Evolutionary conservation across 345 rosid genomes (phyloP).

Genomic region (Euphorbia peplus): DNA sequence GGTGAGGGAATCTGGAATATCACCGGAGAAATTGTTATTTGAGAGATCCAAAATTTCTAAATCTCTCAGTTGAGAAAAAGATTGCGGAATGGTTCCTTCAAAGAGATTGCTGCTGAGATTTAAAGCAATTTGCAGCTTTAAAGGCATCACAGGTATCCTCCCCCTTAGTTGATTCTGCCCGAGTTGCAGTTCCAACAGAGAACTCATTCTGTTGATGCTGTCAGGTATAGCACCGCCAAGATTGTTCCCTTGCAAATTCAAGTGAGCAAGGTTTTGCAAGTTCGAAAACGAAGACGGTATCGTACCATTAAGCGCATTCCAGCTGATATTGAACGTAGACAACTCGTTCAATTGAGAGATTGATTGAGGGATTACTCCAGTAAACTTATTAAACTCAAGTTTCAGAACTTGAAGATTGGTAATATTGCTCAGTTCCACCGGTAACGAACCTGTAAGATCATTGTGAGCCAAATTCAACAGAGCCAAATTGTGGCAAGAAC

Average conservation of each 20-base stretch:
- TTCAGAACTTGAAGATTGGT: slow-evolving; percentile 48
- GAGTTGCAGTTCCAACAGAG: slow-evolving; percentile 67
- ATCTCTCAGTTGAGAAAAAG: slow-evolving; percentile 29
- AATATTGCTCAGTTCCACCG: slow-evolving; percentile 42
- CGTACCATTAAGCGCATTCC: slow-evolving; percentile 52
- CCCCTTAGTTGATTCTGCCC: slow-evolving; percentile 61
- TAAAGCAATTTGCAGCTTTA: slow-evolving; percentile 55
- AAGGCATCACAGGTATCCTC: slow-evolving; percentile 55
- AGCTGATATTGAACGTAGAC: slow-evolving; percentile 45
- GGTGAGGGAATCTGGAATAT: slow-evolving; percentile 36
- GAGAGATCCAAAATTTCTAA: slow-evolving; percentile 83
- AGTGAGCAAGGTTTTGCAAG: slow-evolving; percentile 29
- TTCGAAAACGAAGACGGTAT: slow-evolving; percentile 55
- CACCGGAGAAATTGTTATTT: slow-evolving; percentile 49
- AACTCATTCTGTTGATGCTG: slow-evolving; percentile 23
- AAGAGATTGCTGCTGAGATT: slow-evolving; percentile 70
- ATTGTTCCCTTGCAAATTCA: slow-evolving; percentile 56
- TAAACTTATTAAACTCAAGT: slow-evolving; percentile 48
- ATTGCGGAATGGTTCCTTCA: slow-evolving; percentile 43
- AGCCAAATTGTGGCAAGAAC: slow-evolving; percentile 41
- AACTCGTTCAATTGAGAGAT: slow-evolving; percentile 30
- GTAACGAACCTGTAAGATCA: slow-evolving; percentile 39
- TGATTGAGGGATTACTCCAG: slow-evolving; percentile 48
- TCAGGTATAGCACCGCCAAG: slow-evolving; percentile 59
- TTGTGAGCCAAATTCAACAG: slow-evolving; percentile 63